A percentile compares a stretch with the other conserved stretches of the same genome.
These are phyloP conservation scores for Starmerella roubikii DNA, from an alignment of 805 yeast genomes.

Conservation along the genomic window DNA sequence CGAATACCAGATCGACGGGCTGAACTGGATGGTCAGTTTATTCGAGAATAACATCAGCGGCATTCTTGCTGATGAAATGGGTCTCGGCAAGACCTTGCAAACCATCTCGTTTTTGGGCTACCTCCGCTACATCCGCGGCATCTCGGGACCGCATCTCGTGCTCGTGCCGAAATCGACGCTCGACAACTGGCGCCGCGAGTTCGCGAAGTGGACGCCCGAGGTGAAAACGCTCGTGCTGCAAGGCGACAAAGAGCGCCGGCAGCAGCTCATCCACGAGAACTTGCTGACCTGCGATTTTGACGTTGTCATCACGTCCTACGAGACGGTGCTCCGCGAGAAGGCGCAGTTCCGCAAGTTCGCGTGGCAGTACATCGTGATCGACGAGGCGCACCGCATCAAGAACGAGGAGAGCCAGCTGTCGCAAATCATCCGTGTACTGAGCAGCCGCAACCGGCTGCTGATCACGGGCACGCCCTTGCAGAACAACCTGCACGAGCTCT, in stretches of 20 bases:
- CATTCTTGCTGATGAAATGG: constrained; percentile 96
- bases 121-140: constrained; percentile 57
- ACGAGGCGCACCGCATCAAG: constrained; percentile 93
- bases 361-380: constrained; percentile 90
- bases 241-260: constrained; percentile 77
- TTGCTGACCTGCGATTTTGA: constrained; percentile 70
- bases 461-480: constrained; percentile 96
- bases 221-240: constrained; percentile 74
- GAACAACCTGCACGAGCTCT: constrained; percentile 84
- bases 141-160: constrained; percentile 82
- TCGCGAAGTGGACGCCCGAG: constrained; percentile 91
- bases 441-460: constrained; percentile 67
- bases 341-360: constrained; percentile 61
- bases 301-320: constrained; percentile 81
- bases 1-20: constrained; percentile 88
- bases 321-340: constrained; percentile 85
- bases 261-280: constrained; percentile 40
- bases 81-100: constrained; percentile 89
- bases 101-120: constrained; percentile 87
- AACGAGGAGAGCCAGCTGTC: constrained; percentile 87
- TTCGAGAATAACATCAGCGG: constrained; percentile 85
- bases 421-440: constrained; percentile 79
- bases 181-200: constrained; percentile 94
- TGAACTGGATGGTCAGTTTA: constrained; percentile 83
- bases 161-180: constrained; percentile 92